phyloP scores from a whole-genome alignment of 2,329 filamentous ascomycete genomes.

The Talaromyces sp. region DNA sequence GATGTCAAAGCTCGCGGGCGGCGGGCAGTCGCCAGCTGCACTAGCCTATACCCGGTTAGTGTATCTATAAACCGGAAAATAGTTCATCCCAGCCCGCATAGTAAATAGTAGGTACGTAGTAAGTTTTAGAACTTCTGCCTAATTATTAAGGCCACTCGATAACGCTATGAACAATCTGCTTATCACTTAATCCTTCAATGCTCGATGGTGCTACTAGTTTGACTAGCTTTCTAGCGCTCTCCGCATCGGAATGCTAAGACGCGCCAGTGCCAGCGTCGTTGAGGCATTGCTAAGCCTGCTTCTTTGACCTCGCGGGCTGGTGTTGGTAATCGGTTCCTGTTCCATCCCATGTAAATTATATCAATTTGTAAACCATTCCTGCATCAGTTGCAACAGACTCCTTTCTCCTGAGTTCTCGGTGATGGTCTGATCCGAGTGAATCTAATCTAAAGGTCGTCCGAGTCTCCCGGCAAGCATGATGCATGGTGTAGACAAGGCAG shows the following conservation, averaged over 20 bases:
- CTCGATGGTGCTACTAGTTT: background rate
- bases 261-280: background rate
- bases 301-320: background rate
- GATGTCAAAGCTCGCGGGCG: background rate
- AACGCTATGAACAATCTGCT: background rate
- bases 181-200: background rate
- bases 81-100: background rate
- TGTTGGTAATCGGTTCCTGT: background rate
- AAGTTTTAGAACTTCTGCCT: too few species aligned
- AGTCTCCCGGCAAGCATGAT: constrained; percentile 12
- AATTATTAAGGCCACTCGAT: background rate
- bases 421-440: background rate
- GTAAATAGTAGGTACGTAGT: too few species aligned
- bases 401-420: background rate
- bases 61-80: background rate
- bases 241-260: background rate
- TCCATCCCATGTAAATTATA: background rate
- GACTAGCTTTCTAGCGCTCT: background rate
- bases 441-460: background rate
- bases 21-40: background rate
- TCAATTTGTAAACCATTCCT: background rate
- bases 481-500: constrained; percentile 14
- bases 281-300: background rate
- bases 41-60: background rate
- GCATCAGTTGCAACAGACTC: background rate